phyloP scores from a whole-genome alignment of 805 yeast species.

The Candida gorgasii region DNA sequence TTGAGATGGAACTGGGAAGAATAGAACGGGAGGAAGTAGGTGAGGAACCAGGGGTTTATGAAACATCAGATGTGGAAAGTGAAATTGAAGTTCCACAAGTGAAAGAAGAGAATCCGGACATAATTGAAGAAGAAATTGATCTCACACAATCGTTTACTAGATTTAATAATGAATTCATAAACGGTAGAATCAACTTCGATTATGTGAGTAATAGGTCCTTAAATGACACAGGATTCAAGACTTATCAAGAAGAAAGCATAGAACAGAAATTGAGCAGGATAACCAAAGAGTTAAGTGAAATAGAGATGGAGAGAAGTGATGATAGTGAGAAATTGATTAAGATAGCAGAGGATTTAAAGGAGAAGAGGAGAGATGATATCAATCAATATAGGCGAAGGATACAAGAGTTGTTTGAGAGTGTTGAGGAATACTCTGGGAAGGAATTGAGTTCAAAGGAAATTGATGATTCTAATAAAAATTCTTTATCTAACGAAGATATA shows the following conservation, averaged over 20 bases:
- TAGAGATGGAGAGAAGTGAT: conserved; percentile 13
- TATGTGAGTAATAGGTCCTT: conserved; percentile 25
- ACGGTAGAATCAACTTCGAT: conserved; percentile 39
- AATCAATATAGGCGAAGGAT: conserved; percentile 10
- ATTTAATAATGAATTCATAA: conserved; percentile 16
- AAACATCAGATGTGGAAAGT: conserved; percentile 48
- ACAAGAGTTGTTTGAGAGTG: conserved; percentile 10
- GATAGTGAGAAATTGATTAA: conserved; percentile 12
- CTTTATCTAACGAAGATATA: neutral
- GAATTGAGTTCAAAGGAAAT: neutral
- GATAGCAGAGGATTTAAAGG: conserved; percentile 11
- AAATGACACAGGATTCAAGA: conserved; percentile 25
- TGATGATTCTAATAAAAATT: too few species aligned
- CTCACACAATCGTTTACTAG: conserved; percentile 8
- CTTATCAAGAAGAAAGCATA: conserved; percentile 30
- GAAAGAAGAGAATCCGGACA: conserved; percentile 10
- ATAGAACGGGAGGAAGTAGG: neutral
- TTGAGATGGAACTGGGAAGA: neutral
- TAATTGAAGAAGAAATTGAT: conserved; percentile 21
- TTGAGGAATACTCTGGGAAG: conserved; percentile 2
- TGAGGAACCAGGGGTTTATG: conserved; percentile 36
- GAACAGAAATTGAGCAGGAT: conserved; percentile 41
- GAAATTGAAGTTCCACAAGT: conserved; percentile 15
- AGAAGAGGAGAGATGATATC: neutral
- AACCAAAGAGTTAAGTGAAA: conserved; percentile 34